Conservation (phyloP, 176 grass and related monocot species). For the Avena eriantha region DNA sequence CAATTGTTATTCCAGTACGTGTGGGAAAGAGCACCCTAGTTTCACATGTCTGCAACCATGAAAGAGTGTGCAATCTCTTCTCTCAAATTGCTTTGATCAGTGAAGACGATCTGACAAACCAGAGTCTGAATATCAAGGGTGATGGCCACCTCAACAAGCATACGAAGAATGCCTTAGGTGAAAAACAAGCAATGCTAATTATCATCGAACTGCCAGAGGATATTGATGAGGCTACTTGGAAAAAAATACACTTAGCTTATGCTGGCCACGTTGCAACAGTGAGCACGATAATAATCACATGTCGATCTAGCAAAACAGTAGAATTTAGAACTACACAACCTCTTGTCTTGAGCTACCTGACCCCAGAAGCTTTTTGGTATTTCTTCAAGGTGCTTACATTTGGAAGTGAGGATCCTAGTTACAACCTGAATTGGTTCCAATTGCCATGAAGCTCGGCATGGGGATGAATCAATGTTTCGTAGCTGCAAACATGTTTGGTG, state of each 20-base stretch:
- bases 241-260: neutral
- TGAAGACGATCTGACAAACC: neutral
- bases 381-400: neutral
- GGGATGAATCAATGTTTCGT: neutral
- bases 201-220: neutral
- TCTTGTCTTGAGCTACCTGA: too few species aligned
- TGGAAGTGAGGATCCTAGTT: neutral
- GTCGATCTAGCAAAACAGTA: neutral
- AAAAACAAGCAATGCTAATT: neutral
- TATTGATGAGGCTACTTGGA: neutral
- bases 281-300: neutral
- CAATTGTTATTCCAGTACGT: neutral
- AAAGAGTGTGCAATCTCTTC: neutral
- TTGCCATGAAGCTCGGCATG: neutral
- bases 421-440: neutral
- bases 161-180: neutral
- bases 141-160: neutral
- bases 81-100: neutral
- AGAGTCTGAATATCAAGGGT: neutral
- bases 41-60: neutral
- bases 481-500: neutral
- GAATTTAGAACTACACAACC: neutral
- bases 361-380: neutral
- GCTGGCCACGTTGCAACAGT: neutral
- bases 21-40: conserved; percentile 26